Conservation (phyloP, 768 basidiomycete species). For the Lyophyllum semitale region DNA sequence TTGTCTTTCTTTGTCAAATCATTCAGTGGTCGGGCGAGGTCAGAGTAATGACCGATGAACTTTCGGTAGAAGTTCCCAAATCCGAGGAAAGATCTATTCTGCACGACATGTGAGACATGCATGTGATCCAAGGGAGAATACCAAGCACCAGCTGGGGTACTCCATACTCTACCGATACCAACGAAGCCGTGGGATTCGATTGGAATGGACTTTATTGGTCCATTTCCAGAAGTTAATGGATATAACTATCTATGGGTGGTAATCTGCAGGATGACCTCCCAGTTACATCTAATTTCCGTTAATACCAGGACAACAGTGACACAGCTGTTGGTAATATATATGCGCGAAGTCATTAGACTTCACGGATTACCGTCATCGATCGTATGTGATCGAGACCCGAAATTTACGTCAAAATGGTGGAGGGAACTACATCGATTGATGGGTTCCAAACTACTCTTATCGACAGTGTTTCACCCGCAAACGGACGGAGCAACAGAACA, state of each 20-base stretch:
- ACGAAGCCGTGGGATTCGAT: no score
- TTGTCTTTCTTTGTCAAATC: no score
- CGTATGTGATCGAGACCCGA: slow-evolving; percentile 32
- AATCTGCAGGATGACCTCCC: slow-evolving; percentile 28
- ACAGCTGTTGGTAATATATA: no score
- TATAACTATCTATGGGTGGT: slow-evolving; percentile 33
- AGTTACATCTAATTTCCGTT: slow-evolving; percentile 34
- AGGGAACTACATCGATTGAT: slow-evolving; percentile 21
- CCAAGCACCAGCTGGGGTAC: slow-evolving; percentile 23
- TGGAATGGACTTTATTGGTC: no score
- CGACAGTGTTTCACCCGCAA: no score
- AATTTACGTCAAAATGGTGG: slow-evolving; percentile 41
- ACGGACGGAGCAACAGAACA: no score
- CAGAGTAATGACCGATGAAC: no score
- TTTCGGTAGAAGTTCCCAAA: no score
- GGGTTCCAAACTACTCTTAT: slow-evolving; percentile 22
- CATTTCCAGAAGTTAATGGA: slow-evolving; percentile 33
- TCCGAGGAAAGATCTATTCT: no score
- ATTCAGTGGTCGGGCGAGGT: no score
- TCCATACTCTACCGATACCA: slow-evolving; percentile 32
- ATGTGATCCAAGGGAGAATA: slow-evolving; percentile 20
- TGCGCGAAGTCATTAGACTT: no score
- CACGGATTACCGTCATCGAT: slow-evolving; percentile 24
- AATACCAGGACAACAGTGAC: slow-evolving; percentile 15
- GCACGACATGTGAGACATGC: slow-evolving; percentile 14